Conservation (phyloP, 768 basidiomycete genomes). For the Lactarius indigo region DNA sequence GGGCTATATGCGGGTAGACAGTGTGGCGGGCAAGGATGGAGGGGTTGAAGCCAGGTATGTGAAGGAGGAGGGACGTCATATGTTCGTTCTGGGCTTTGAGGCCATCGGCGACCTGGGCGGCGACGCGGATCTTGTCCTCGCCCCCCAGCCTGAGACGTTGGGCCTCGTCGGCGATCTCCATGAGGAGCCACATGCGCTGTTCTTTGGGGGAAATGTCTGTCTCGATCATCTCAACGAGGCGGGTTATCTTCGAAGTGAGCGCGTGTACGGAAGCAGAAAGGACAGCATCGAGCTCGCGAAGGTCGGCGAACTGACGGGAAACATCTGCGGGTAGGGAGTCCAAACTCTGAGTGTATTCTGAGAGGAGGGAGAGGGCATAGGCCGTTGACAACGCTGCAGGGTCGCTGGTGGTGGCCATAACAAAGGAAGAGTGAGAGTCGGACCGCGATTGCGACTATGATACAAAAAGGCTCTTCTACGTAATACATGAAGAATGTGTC, state of each 20-base stretch:
- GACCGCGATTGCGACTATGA: not conserved
- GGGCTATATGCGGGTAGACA: conserved; percentile 71
- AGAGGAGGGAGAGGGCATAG: conserved; percentile 65
- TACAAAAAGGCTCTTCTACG: not conserved
- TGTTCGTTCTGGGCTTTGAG: conserved; percentile 64
- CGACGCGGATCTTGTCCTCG: conserved; percentile 97
- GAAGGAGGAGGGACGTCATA: conserved; percentile 57
- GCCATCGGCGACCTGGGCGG: conserved; percentile 85
- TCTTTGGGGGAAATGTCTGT: conserved; percentile 53
- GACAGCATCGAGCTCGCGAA: conserved; percentile 98
- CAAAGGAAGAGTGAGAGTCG: not conserved
- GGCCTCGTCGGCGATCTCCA: conserved; percentile 94
- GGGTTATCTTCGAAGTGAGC: conserved; percentile 76
- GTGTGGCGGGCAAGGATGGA: conserved; percentile 58
- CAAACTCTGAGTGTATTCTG: conserved; percentile 87
- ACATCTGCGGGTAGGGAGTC: conserved; percentile 93
- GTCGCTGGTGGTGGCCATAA: conserved; percentile 27
- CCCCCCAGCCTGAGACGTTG: conserved; percentile 86
- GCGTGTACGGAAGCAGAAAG: conserved; percentile 81
- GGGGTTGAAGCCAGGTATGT: conserved; percentile 61
- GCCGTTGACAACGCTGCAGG: conserved; percentile 38
- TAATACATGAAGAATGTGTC: not conserved
- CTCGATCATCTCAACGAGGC: conserved; percentile 75
- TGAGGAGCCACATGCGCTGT: conserved; percentile 80
- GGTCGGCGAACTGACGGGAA: conserved; percentile 90